phyloP scores from a whole-genome alignment of 345 rosid genomes.

The Gynandropsis gynandra region DNA sequence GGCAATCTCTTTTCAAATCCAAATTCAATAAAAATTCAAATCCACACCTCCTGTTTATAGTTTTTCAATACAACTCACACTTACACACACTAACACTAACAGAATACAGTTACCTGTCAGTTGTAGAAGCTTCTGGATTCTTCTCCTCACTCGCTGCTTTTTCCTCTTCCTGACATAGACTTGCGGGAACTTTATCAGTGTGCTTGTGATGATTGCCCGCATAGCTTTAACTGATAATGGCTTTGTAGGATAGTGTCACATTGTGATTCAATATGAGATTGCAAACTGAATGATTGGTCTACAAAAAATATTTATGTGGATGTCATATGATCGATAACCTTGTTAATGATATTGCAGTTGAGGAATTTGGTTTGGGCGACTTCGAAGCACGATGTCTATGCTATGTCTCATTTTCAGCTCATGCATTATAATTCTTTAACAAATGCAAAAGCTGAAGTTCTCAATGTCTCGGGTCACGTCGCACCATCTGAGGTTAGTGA shows the following conservation, averaged over 20 bases:
- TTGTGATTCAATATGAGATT: too few species aligned
- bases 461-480: constrained; percentile 68
- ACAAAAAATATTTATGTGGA: background rate
- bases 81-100: too few species aligned
- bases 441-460: constrained; percentile 43
- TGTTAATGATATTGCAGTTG: constrained; percentile 40
- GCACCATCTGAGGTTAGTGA: constrained; percentile 60
- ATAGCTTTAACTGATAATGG: background rate
- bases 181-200: too few species aligned
- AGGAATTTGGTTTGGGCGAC: constrained; percentile 85
- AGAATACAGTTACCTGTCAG: too few species aligned
- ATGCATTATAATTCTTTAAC: constrained; percentile 64
- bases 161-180: too few species aligned
- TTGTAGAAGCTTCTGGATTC: too few species aligned
- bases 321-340: background rate
- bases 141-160: too few species aligned
- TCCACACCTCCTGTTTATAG: too few species aligned
- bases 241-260: background rate
- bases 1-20: too few species aligned
- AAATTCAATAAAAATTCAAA: too few species aligned
- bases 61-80: too few species aligned
- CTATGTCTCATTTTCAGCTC: constrained; percentile 54
- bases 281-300: background rate
- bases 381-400: constrained; percentile 76
- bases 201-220: too few species aligned